Evolutionary conservation across 305 asterid species (phyloP).

Genomic region (Solanum chacoense): DNA sequence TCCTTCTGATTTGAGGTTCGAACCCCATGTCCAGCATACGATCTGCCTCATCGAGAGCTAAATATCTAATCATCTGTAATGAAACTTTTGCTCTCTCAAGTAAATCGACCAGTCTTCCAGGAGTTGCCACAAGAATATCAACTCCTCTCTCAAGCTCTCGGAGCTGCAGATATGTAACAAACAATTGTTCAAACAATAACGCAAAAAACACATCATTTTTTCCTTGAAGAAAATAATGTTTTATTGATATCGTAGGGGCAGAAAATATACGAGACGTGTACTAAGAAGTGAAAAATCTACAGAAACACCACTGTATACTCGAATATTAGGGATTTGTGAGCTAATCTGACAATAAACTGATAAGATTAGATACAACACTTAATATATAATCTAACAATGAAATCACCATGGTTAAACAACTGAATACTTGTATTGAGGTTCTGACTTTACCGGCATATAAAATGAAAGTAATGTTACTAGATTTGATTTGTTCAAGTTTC

Average conservation of each 20-base stretch:
- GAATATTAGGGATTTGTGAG: not conserved
- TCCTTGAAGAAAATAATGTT: not conserved
- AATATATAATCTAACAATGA: not conserved
- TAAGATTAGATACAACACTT: not conserved
- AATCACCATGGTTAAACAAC: not conserved
- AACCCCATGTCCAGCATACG: conserved; percentile 89
- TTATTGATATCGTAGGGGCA: not conserved
- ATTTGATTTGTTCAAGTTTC: not conserved
- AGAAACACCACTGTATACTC: not conserved
- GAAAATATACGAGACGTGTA: not conserved
- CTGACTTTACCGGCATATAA: not conserved
- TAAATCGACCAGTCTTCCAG: conserved; percentile 78
- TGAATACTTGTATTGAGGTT: not conserved
- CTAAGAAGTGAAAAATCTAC: not conserved
- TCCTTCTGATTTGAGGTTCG: conserved; percentile 86
- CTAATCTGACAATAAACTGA: not conserved
- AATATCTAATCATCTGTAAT: conserved; percentile 51
- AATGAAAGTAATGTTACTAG: not conserved
- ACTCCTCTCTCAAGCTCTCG: conserved; percentile 86
- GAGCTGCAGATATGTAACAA: conserved; percentile 26
- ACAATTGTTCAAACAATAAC: not conserved
- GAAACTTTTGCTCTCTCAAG: conserved; percentile 77
- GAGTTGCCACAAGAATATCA: conserved; percentile 89
- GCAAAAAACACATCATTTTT: not conserved
- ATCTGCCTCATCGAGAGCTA: conserved; percentile 90